A percentile compares a stretch with the other conserved stretches of the same genome.
These are phyloP conservation scores for Clarireedia monteithiana DNA, from an alignment of 2,329 filamentous ascomycete species.

Conservation along the genomic window DNA sequence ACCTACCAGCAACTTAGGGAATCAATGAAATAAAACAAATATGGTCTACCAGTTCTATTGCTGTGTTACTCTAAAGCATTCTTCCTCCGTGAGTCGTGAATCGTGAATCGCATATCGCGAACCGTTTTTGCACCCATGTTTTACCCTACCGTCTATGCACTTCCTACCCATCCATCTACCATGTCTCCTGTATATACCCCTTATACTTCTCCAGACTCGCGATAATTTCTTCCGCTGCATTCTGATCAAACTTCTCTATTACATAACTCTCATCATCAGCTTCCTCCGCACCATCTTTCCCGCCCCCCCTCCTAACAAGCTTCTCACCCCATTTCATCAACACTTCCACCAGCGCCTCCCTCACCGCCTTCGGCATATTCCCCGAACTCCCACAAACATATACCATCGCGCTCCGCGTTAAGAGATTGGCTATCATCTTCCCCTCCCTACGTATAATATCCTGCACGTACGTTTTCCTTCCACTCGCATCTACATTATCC, in stretches of 20 bases:
- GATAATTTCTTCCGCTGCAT: conserved; percentile 48
- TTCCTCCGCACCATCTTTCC: too few relatives aligned
- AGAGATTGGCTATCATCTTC: conserved; percentile 34
- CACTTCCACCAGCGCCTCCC: conserved; percentile 56
- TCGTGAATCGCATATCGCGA: too few relatives aligned
- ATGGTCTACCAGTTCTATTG: too few relatives aligned
- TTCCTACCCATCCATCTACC: conserved; percentile 35
- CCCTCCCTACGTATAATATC: conserved; percentile 28
- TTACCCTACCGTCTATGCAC: too few relatives aligned
- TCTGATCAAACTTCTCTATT: conserved; percentile 20
- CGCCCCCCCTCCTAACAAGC: too few relatives aligned
- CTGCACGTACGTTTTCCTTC: conserved; percentile 57
- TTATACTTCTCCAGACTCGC: conserved; percentile 51
- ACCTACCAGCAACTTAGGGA: too few relatives aligned
- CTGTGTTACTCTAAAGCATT: neutral
- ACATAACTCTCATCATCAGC: too few relatives aligned
- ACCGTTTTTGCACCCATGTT: too few relatives aligned
- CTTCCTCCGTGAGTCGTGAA: too few relatives aligned
- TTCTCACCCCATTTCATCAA: conserved; percentile 34
- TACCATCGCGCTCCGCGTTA: conserved; percentile 45
- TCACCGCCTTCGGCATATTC: conserved; percentile 63
- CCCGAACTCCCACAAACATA: conserved; percentile 54
- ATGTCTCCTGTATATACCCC: conserved; percentile 62
- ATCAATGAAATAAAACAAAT: too few relatives aligned
- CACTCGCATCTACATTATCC: conserved; percentile 44